Base-by-base conservation (phyloP, 768 basidiomycete genomes). In the Hydnum rufescens region DNA sequence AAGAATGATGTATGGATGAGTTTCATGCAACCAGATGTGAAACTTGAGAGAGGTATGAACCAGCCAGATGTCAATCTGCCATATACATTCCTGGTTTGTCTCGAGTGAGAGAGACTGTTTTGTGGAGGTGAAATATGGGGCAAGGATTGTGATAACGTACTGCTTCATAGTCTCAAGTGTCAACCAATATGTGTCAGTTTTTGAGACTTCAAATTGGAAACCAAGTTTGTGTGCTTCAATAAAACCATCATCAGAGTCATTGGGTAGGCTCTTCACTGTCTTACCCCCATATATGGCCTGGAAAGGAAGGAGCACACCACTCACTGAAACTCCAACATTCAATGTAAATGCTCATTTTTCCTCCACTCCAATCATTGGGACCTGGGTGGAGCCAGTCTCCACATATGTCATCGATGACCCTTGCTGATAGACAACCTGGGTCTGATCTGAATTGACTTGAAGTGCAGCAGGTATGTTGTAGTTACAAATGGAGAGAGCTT, bases 311-410 rank as follows among this genome's bases (percentile, higher is more conserved):
- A 66, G 31, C 0, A 49, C 46, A 0, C 71, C 68, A 43, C 57
- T 54, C 5, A 42, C 55, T 0, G 68, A 62, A 6, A 69, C 54
- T 0, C 62, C 62, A 4, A 65, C 62, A 8, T 68, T 39, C 0
- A 71, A 28, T 0, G 69, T 71, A 48, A 70, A 66, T 16, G 71
- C 70, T 0, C 64, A 59, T 56, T 72, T 72, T 53, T 71, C 69
- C 1, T 70, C 68, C 6, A 51, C 29, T 0, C 71, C 68, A 3
- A 64, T 43, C 1, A 60, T 53, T 0, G 58, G 43, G 2, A 71
- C 66, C 51, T 72, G 71, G 51, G 66, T 65, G 0, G 59, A 54
- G 0, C 68, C 66, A 0, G 28, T 56, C 23, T 57, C 31, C 1
- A 55, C 60, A 52, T 60, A 71, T 3, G 69, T 69, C 34, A 60